Base-by-base conservation (phyloP, 495 filamentous ascomycete species). In the Aspergillus hancockii region DNA sequence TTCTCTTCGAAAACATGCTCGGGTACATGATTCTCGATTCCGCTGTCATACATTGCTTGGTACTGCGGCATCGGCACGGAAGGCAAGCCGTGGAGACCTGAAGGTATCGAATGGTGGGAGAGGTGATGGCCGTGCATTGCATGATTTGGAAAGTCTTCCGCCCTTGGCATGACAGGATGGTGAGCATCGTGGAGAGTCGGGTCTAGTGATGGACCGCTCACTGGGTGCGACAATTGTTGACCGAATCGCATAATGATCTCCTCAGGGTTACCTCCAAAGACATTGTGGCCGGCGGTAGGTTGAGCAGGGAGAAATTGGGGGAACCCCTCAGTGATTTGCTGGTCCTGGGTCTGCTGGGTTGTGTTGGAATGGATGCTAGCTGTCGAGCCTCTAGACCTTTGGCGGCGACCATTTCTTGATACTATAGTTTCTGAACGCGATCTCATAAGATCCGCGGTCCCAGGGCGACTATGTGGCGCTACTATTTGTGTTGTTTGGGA, bases 341-440 rank as follows among this genome's bases (percentile, higher is more conserved):
- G 84, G 40, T 90, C 86, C 28, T 88, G 77, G 41, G 81, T 82
- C 47, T 88, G 81, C 61, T 89, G 89, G 32, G 87, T 88, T 8
- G 82, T 79, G 66, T 79, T 81, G 62, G 87, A 92, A 60, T 87
- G 88, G 14, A 87, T 83, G 53, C 90, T 93, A n/a, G 90, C 85
- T 5, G 91, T 94, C 46, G 92, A 97, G 40, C 88, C 91, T 74
- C 90, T 80, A 30, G 92, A 96, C 32, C 85, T 78, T 54, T 89
- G 83, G 46, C 90, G 83, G 67, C 85, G 88, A 65, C 80, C 81
- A 57, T 84, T 82, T 51, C 79, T 79, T 2, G 86, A 88, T 30
- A 77, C 70, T 32, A 81, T 77, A 19, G 83, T 86, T 67, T 80
- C 83, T 3, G 86, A 88, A 18, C 86, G 81, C 50, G 81, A 80